phyloP scores from a whole-genome alignment of 2,329 filamentous ascomycete genomes.

The Aureobasidium pullulans region DNA sequence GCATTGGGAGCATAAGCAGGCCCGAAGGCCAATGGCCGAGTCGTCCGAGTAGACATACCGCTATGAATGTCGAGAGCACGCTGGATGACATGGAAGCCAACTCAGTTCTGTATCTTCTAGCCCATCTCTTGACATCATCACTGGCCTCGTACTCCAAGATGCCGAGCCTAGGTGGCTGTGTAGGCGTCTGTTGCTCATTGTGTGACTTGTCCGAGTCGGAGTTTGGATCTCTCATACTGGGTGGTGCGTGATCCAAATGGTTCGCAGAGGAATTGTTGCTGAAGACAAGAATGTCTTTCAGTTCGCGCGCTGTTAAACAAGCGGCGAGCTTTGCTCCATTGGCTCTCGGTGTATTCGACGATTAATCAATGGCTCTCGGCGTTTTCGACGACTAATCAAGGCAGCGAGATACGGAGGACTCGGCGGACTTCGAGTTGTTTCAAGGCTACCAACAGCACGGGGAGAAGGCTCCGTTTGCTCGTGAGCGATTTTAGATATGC shows the following conservation, averaged over 20 bases:
- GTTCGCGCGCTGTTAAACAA: constrained; percentile 8
- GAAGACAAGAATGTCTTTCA: constrained; percentile 6
- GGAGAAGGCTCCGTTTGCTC: neutral
- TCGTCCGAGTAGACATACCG: constrained; percentile 34
- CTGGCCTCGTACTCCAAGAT: constrained; percentile 17
- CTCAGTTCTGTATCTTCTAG: constrained; percentile 73
- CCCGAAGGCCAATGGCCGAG: neutral
- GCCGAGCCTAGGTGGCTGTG: neutral
- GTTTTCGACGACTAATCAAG: neutral
- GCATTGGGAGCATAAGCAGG: neutral
- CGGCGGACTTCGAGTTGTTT: neutral
- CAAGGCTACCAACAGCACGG: neutral
- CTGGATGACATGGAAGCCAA: constrained; percentile 71
- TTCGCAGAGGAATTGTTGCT: neutral
- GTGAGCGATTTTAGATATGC: constrained; percentile 4
- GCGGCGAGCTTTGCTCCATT: constrained; percentile 9
- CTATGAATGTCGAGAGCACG: constrained; percentile 67
- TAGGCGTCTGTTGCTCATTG: neutral
- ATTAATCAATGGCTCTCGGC: neutral
- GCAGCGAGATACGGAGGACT: neutral
- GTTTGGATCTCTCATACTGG: constrained; percentile 5
- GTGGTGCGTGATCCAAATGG: neutral
- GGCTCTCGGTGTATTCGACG: constrained; percentile 5
- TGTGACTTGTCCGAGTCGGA: neutral
- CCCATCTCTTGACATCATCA: constrained; percentile 46